Conservation (phyloP, 257 asterid genomes). For the Penstemon eatonii region DNA sequence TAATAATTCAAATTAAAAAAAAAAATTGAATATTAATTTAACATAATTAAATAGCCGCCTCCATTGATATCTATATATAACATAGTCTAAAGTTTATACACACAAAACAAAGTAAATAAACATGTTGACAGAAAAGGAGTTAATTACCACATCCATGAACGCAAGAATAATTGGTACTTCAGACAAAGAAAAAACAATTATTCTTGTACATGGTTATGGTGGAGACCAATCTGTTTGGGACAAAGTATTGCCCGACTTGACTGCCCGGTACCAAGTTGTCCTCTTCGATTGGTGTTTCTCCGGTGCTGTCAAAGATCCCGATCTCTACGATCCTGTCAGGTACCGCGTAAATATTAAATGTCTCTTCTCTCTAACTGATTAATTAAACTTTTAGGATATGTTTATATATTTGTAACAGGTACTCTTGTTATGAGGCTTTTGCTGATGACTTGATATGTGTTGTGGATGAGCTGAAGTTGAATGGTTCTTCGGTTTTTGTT, state of each 20-base stretch:
- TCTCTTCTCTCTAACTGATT: too few relatives aligned
- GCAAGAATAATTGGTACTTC: slow-evolving; percentile 31
- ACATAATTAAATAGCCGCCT: too few relatives aligned
- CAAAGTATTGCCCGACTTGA: slow-evolving; percentile 43
- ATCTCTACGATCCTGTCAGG: slow-evolving; percentile 48
- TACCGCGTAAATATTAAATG: background rate
- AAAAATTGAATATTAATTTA: too few relatives aligned
- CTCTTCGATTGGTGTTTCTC: slow-evolving; percentile 86
- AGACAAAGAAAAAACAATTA: slow-evolving; percentile 56
- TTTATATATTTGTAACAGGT: slow-evolving; percentile 12
- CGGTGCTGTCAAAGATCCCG: slow-evolving; percentile 53
- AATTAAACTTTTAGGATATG: too few relatives aligned
- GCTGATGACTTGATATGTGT: slow-evolving; percentile 68
- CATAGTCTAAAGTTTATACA: background rate
- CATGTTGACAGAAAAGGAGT: slow-evolving; percentile 35
- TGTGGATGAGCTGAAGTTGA: slow-evolving; percentile 62
- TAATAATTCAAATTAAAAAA: too few relatives aligned
- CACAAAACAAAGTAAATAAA: background rate
- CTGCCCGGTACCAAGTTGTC: slow-evolving; percentile 42
- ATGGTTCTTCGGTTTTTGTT: slow-evolving; percentile 47
- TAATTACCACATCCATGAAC: slow-evolving; percentile 51
- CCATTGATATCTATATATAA: too few relatives aligned
- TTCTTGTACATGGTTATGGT: slow-evolving; percentile 83
- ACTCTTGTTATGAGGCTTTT: slow-evolving; percentile 59
- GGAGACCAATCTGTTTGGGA: slow-evolving; percentile 86